Base-by-base conservation (phyloP, 441 rosid genomes). In the Geranium incanum region DNA sequence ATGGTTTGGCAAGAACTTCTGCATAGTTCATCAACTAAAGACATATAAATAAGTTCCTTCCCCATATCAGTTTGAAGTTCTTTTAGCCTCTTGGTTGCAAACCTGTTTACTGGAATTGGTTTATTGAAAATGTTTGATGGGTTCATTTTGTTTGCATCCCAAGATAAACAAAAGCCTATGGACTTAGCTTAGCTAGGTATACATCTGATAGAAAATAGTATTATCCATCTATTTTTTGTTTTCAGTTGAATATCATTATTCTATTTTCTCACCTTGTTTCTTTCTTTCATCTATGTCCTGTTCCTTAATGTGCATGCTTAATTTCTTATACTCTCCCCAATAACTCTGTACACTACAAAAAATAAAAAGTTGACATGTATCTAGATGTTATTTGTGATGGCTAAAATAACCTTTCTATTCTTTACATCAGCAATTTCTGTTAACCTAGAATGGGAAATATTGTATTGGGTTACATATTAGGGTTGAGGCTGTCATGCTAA, bases 1-100 rank as follows among this genome's bases (percentile, higher is more conserved):
- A 63, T 33, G 67, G 36, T 63, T 28, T 63, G 67, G 37, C 37
- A 62, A 62, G 66, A 62, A 62, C 66, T 62, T 36, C 36, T 62
- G 66, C 36, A 62, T 1, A 62, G 33, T 62, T 60, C 33, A 60
- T 36, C 38, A 4, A 23, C 36, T 33, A 65, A 64, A 13, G 68
- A 65, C 68, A 36, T 65, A 36, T 28, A 63, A 16, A 28, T 28
- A 1, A 28, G 33, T 60, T 60, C 8, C 13, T 60, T 36, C 9
- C 68, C 68, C 43, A 4, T 65, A 65, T 65, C 21, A 65, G 43
- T 36, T 65, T 65, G 41, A 36, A 33, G 68, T 36, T 36, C 39
- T 15, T 65, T 65, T 36, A 18, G 33, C n/a, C 2, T 65, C 6
- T 18, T 11, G 65, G 65, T 19, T 19, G 36, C 33, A 21, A 36